Evolutionary conservation across 768 basidiomycete genomes (phyloP), one percentile per base, ranked within the genome.

Genomic region (Auricularia sp.): DNA sequence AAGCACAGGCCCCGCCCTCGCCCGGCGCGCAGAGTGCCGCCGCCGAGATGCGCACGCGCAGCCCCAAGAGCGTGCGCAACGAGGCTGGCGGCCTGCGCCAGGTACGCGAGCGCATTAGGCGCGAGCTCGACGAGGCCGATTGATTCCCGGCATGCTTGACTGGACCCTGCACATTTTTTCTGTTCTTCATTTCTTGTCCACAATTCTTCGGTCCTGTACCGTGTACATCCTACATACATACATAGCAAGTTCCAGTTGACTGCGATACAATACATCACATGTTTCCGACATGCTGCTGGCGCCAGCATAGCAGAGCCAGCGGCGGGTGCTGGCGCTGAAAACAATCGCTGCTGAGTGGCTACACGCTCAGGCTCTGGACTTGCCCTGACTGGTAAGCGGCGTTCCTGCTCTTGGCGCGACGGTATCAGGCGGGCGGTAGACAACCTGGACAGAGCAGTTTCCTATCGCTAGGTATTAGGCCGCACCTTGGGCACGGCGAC

Each of bases 81-180:
- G 89, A 91, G 70, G 81, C 77, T 4, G 88, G 90, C 37, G 89
- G 90, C 0, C 77, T 93, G 69, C 81, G 91, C 45, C 83, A 89
- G 72, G 90, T 92, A 37, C 78, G 90, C 65, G 91, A 93, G 75
- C 86, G 90, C 70, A 89, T 93, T 71, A 81, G 89, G 69, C 79
- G 81, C 68, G 91, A 92, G 77, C 76, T 92, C 69, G 90, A 92
- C 75, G 24, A 45, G 21, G 44, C 64, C 56, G 61, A 37, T 14
- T 36, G 47, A 18, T 45, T 1, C 10, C 10, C 3, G 3, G 0
- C 18, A 45, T 45, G 44, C 18, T 45, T 45, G 11, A 45, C 44
- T 10, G 3, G 18, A 1, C 18, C 44, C 18, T 18, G 18, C 3
- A 45, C 29, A 29, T 29, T 45, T 45, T 45, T 18, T 45, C 10